Base-by-base conservation (phyloP, 345 rosid species). In the Citrus australasica region DNA sequence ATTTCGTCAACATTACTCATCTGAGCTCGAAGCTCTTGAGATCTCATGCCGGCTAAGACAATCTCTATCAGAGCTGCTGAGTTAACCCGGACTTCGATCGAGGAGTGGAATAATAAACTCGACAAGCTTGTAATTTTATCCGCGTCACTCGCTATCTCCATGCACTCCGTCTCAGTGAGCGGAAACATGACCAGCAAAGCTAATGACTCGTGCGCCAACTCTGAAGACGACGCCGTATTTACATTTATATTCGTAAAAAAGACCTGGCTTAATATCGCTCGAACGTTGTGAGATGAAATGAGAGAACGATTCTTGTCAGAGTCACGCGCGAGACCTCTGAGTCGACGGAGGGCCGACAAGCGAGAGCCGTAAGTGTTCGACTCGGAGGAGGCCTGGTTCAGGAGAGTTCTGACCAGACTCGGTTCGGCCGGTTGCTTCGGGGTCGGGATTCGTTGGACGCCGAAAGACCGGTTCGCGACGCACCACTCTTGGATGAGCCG, bases 401-500 rank as follows among this genome's bases (percentile, higher is more conserved):
- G 80, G 0, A 96, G 83, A 27, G 89, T 76, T 4, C 95, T 88
- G 51, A 94, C 93, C 30, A 89, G 25, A 13, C 83, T 73, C 1
- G 98, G 98, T 30, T 96, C 98, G 11, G 98, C 98, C 9, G 99
- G 99, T 73, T 96, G 99, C 70, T 96, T 96, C 1, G 98, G 99
- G 0, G 99, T 96, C 3, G 99, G 99, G 28, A 96, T 96, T 2
- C 99, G 91, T 77, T 90, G 87, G 24, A 96, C 80, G 46, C 99
- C 98, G 55, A 86, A 88, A 53, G 91, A 84, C 24, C 94, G 91
- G 83, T 96, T 89, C 2, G 94, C 95, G 38, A 96, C 99, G 83
- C 98, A 96, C 99, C 99, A 96, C 38, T 90, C 97, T 79, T 96
- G 99, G 80, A 96, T 96, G 8, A 96, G 89, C 21, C 99, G 95